A percentile compares a stretch with the other conserved stretches of the same genome.
These are phyloP conservation scores for Sphaerostilbella broomeana DNA, from an alignment of 2,329 filamentous ascomycete genomes.

Conservation along the genomic window DNA sequence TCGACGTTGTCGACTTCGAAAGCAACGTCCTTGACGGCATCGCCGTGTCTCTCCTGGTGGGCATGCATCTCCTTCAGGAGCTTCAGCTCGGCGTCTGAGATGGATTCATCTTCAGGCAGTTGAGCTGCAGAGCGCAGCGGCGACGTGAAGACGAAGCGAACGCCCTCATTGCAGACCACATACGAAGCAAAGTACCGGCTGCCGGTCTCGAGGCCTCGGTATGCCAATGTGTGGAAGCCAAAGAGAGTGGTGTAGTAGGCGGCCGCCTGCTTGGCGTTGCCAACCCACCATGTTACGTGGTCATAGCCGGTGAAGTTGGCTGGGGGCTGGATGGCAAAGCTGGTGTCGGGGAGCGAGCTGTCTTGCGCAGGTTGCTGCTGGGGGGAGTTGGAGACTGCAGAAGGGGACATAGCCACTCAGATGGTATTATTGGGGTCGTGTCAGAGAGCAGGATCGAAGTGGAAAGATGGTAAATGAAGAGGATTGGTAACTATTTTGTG, in stretches of 20 bases:
- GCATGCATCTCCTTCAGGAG: constrained; percentile 69
- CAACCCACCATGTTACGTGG: constrained; percentile 92
- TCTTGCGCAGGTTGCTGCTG: constrained; percentile 37
- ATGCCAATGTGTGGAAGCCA: constrained; percentile 77
- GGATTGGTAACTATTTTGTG: no score
- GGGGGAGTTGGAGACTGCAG: constrained; percentile 47
- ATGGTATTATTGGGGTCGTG: constrained; percentile 7
- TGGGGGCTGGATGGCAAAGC: constrained; percentile 47
- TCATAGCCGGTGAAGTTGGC: constrained; percentile 75
- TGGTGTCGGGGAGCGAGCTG: constrained; percentile 39
- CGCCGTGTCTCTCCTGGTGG: constrained; percentile 81
- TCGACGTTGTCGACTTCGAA: constrained; percentile 90
- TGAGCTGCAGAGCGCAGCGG: constrained; percentile 59
- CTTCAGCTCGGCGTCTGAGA: constrained; percentile 55
- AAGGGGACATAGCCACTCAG: constrained; percentile 47
- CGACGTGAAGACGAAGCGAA: constrained; percentile 79
- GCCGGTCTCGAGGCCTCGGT: constrained; percentile 82
- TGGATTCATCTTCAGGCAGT: constrained; percentile 53
- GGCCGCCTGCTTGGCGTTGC: constrained; percentile 93
- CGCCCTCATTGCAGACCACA: constrained; percentile 68
- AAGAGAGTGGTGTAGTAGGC: constrained; percentile 83
- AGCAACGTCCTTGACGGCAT: constrained; percentile 90
- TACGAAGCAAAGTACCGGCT: constrained; percentile 75
- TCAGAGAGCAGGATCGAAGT: background rate
- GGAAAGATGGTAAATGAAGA: background rate